Conservation (phyloP, 371 early-diverging fungal species). For the Mucor saturninus region DNA sequence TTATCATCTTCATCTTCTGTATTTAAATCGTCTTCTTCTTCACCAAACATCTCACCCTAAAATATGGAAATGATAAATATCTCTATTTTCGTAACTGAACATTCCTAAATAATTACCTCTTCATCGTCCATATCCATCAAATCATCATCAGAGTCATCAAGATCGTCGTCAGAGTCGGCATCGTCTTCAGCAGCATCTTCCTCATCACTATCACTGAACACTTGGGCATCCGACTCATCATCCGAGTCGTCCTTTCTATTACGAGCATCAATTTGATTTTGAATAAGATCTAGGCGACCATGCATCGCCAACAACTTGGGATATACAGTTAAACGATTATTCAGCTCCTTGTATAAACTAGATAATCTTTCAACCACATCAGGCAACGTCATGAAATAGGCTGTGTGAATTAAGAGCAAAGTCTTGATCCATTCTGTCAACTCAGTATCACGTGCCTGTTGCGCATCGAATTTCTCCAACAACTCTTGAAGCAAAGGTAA, state of each 20-base stretch:
- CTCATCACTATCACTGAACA: conserved; percentile 45
- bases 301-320: conserved; percentile 63
- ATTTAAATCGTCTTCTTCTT: conserved; percentile 27
- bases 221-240: conserved; percentile 41
- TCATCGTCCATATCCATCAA: conserved; percentile 27
- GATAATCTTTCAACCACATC: conserved; percentile 61
- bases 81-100: too few relatives aligned
- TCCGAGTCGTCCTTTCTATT: conserved; percentile 44
- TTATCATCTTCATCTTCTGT: conserved; percentile 22
- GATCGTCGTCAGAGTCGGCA: conserved; percentile 48
- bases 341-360: conserved; percentile 65
- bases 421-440: conserved; percentile 75
- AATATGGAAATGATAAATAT: too few relatives aligned
- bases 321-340: conserved; percentile 58
- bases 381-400: conserved; percentile 66
- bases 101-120: conserved; percentile 1
- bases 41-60: conserved; percentile 26
- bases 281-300: conserved; percentile 75
- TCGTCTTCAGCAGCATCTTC: conserved; percentile 49
- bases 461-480: conserved; percentile 22
- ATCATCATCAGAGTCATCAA: conserved; percentile 33
- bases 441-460: conserved; percentile 25
- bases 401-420: conserved; percentile 66
- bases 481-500: conserved; percentile 29
- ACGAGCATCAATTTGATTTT: conserved; percentile 66